Evolutionary conservation across 2,329 filamentous ascomycete species (phyloP), one percentile per base, ranked within the genome.

Genomic region (Pseudogymnoascus sp.): DNA sequence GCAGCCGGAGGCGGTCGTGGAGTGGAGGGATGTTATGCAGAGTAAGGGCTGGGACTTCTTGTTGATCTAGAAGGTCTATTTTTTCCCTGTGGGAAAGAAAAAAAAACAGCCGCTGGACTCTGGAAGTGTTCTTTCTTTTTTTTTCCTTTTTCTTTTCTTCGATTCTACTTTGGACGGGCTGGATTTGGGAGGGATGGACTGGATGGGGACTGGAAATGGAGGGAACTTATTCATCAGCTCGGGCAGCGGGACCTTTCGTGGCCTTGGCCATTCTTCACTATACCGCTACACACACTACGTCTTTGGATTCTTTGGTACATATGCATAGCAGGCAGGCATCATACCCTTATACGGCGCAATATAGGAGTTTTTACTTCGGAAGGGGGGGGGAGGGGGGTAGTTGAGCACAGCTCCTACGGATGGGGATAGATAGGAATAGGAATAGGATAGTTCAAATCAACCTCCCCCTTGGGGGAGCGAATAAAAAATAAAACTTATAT

Each of bases 21-120:
- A 93, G 86, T 98, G 93, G 93, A 84, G 93, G 79, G 90, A 96
- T 78, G 85, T 93, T 74, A 96, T 97, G 92, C 86, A 85, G 78
- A 85, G 88, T 79, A 95, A 93, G 80, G 86, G 86, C 71, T 96
- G 92, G 93, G 91, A 96, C 75, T 95, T 92, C 79, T 82, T 97
- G 76, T 85, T 97, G 76, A 93, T 97, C 78, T 96, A 79, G 71
- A 72, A 63, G 62, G 16, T 34, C 25, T 7, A 16, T 64, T 64
- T 60, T 60, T 66, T 68, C 60, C 51, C 25, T 60, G 41, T 45
- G 41, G 41, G 41, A 45, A 45, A 13, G 1, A n/a, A n/a, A n/a
- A n/a, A n/a, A n/a, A n/a, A n/a, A 13, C 19, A 21, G 7, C 41
- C 19, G n/a, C 11, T 41, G 11, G 31, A n/a, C n/a, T n/a, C n/a